A percentile compares a stretch with the other conserved stretches of the same genome.
Conservation (phyloP, 2,329 filamentous ascomycete species). For the Cercospora canescens region DNA sequence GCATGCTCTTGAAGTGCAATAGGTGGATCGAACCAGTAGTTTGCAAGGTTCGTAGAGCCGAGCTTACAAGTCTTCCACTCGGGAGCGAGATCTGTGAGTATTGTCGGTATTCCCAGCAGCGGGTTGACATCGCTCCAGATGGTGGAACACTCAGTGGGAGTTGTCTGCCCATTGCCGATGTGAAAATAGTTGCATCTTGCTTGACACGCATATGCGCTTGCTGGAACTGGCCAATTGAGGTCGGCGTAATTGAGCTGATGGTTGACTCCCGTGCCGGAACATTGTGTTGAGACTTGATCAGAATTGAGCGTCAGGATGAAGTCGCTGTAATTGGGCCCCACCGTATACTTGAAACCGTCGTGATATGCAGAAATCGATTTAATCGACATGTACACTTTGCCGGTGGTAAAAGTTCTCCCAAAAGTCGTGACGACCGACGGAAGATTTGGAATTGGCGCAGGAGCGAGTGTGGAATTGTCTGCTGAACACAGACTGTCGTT, state of each 20-base stretch:
- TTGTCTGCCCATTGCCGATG: not conserved
- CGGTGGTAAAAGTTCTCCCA: slow-evolving; percentile 26
- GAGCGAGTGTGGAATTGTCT: not conserved
- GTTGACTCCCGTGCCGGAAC: slow-evolving; percentile 10
- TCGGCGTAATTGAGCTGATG: slow-evolving; percentile 25
- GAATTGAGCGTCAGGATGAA: slow-evolving; percentile 22
- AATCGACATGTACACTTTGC: slow-evolving; percentile 27
- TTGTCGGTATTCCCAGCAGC: slow-evolving; percentile 23
- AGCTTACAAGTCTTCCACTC: slow-evolving; percentile 21
- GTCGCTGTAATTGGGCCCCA: slow-evolving; percentile 27
- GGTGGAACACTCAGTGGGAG: slow-evolving; percentile 14
- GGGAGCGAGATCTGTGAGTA: slow-evolving; percentile 17
- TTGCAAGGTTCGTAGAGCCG: slow-evolving; percentile 18
- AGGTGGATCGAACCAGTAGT: slow-evolving; percentile 26
- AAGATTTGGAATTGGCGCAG: slow-evolving; percentile 4
- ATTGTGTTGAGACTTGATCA: slow-evolving; percentile 23
- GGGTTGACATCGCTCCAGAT: slow-evolving; percentile 29
- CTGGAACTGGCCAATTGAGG: slow-evolving; percentile 30
- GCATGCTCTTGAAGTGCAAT: slow-evolving; percentile 17
- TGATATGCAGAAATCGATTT: slow-evolving; percentile 24
- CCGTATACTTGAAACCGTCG: slow-evolving; percentile 13
- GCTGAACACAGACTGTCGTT: not conserved
- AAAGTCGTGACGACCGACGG: slow-evolving; percentile 16
- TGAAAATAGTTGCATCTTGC: slow-evolving; percentile 1
- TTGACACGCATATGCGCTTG: slow-evolving; percentile 29